Evolutionary conservation across 257 asterid genomes (phyloP).

Genomic region (Paraleonurus japonicus): DNA sequence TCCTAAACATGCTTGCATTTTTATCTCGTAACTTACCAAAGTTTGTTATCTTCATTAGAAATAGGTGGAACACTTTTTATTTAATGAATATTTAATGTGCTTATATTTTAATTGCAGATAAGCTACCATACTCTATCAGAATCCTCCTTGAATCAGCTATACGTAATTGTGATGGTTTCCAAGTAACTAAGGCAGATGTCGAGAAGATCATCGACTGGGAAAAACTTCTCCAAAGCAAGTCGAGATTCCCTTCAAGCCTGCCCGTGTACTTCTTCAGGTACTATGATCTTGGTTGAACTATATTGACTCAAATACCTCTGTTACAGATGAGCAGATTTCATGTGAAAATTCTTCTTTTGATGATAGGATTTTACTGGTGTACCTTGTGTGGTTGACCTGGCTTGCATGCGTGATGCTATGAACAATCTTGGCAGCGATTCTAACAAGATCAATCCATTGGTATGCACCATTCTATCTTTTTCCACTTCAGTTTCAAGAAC

Average conservation of each 20-base stretch:
- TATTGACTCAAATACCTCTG: not conserved
- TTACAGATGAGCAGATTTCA: slow-evolving; percentile 11
- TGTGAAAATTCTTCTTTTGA: slow-evolving; percentile 25
- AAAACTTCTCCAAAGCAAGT: slow-evolving; percentile 78
- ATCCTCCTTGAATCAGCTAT: slow-evolving; percentile 94
- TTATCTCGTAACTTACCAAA: not conserved
- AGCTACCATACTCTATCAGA: slow-evolving; percentile 88
- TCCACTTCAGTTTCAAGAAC: slow-evolving; percentile 3
- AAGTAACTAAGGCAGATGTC: slow-evolving; percentile 84
- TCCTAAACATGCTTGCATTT: not conserved
- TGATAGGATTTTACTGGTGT: slow-evolving; percentile 95
- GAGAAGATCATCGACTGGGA: slow-evolving; percentile 96
- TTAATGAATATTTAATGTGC: slow-evolving; percentile 10
- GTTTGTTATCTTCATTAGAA: not conserved
- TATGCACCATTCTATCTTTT: slow-evolving; percentile 29
- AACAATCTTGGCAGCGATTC: slow-evolving; percentile 90
- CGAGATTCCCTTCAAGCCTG: slow-evolving; percentile 97
- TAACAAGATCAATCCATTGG: slow-evolving; percentile 96
- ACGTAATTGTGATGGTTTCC: slow-evolving; percentile 94
- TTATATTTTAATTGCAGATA: slow-evolving; percentile 48
- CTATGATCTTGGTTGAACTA: slow-evolving; percentile 14
- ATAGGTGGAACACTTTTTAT: not conserved
- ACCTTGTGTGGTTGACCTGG: slow-evolving; percentile 93
- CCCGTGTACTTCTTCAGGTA: slow-evolving; percentile 95
- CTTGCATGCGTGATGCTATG: slow-evolving; percentile 99